Evolutionary conservation across 441 rosid species (phyloP).

Genomic region (Melastoma candidum): DNA sequence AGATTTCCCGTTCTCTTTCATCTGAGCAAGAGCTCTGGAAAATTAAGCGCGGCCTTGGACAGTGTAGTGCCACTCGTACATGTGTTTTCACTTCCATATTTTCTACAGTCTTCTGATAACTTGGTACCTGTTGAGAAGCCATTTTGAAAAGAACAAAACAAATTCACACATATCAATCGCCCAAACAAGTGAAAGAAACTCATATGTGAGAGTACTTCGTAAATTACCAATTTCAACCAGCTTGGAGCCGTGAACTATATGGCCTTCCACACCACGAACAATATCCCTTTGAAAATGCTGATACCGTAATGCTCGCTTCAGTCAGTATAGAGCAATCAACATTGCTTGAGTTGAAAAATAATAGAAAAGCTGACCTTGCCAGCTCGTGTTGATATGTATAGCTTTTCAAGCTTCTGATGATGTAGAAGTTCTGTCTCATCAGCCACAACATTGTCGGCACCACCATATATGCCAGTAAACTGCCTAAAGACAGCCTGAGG

Average conservation of each 20-base stretch:
- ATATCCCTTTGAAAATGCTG: conserved; percentile 13
- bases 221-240: conserved; percentile 7
- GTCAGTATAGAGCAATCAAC: not conserved
- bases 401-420: conserved; percentile 10
- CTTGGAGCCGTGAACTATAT: conserved; percentile 8
- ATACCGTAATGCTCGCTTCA: not conserved
- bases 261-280: conserved; percentile 10
- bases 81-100: conserved; percentile 9
- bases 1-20: conserved; percentile 10
- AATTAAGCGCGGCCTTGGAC: conserved; percentile 6
- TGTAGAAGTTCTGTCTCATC: conserved; percentile 10
- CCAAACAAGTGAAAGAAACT: too few relatives aligned
- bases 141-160: not conserved
- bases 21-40: conserved; percentile 8
- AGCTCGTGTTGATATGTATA: conserved; percentile 8
- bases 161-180: too few relatives aligned
- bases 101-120: conserved; percentile 9
- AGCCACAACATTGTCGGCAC: conserved; percentile 7
- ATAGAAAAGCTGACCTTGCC: conserved; percentile 7
- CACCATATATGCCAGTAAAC: conserved; percentile 6
- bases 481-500: conserved; percentile 11
- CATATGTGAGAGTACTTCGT: not conserved
- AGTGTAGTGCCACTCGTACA: conserved; percentile 10
- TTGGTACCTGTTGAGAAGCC: conserved; percentile 4
- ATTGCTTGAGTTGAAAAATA: not conserved